Percentiles rank a stretch among this genome's conserved stretches.
phyloP scores from a whole-genome alignment of 2,329 filamentous ascomycete genomes.

The Arthroderma sp. region DNA sequence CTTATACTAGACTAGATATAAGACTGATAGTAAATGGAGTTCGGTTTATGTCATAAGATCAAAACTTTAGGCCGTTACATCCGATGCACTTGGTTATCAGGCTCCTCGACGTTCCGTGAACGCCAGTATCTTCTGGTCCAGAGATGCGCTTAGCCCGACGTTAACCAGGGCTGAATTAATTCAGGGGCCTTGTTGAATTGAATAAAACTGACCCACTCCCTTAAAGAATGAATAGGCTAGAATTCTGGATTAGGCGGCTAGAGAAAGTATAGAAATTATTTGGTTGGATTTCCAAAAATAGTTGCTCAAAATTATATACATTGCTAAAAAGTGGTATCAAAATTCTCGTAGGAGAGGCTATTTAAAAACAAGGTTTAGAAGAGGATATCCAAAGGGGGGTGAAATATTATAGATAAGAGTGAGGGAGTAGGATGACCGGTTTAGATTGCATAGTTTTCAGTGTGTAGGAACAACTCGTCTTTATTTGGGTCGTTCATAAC shows the following conservation, averaged over 20 bases:
- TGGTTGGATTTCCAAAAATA: background rate
- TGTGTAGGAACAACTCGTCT: constrained; percentile 88
- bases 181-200: too few relatives aligned
- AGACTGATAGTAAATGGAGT: background rate
- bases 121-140: too few relatives aligned
- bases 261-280: background rate
- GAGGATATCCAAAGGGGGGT: background rate
- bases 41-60: background rate
- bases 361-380: background rate
- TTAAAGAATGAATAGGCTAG: too few relatives aligned
- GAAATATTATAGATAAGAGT: background rate
- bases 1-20: background rate
- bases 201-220: background rate
- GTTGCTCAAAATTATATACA: background rate
- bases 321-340: constrained; percentile 2
- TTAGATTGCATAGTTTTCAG: constrained; percentile 86
- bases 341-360: background rate
- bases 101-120: too few relatives aligned
- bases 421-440: background rate
- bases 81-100: too few relatives aligned
- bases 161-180: too few relatives aligned
- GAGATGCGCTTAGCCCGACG: too few relatives aligned
- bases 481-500: constrained; percentile 67
- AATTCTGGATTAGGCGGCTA: too few relatives aligned
- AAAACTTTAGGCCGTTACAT: background rate